Conservation (phyloP, 2,329 filamentous ascomycete species). For the Bretziella fagacearum region DNA sequence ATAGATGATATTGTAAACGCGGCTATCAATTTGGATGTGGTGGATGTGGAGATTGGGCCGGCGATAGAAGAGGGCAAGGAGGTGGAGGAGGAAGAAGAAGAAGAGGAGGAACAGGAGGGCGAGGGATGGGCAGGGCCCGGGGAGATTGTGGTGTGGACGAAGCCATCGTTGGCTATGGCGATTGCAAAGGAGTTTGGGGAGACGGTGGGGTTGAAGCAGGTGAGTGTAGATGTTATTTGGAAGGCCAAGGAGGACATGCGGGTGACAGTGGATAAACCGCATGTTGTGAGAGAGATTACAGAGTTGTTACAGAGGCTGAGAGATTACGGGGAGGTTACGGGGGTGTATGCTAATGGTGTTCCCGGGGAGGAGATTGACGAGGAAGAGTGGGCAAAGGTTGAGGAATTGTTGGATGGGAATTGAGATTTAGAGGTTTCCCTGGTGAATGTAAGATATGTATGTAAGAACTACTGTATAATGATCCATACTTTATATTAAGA, state of each 20-base stretch:
- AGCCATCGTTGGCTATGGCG: slow-evolving; percentile 7
- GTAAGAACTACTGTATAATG: not conserved
- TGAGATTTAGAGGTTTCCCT: slow-evolving; percentile 20
- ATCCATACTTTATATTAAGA: too few species aligned
- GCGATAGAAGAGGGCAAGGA: not conserved
- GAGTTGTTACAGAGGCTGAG: slow-evolving; percentile 40
- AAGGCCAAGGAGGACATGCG: slow-evolving; percentile 58
- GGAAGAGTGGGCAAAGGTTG: slow-evolving; percentile 30
- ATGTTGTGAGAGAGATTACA: slow-evolving; percentile 35
- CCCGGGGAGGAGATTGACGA: slow-evolving; percentile 28
- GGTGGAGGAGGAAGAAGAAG: not conserved
- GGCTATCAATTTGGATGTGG: slow-evolving; percentile 10
- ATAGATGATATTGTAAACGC: slow-evolving; percentile 13
- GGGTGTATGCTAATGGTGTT: slow-evolving; percentile 50
- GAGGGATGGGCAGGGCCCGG: slow-evolving; percentile 1
- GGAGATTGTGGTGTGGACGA: slow-evolving; percentile 15
- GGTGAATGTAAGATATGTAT: not conserved
- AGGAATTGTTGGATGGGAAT: slow-evolving; percentile 18
- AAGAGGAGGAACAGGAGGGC: not conserved
- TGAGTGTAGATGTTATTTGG: slow-evolving; percentile 62
- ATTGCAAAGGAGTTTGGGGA: slow-evolving; percentile 15
- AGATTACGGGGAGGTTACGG: slow-evolving; percentile 53
- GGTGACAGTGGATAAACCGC: slow-evolving; percentile 39
- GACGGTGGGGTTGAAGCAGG: slow-evolving; percentile 41
- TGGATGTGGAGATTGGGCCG: slow-evolving; percentile 14